Conservation (phyloP, 495 filamentous ascomycete genomes). For the Talaromyces adpressus region DNA sequence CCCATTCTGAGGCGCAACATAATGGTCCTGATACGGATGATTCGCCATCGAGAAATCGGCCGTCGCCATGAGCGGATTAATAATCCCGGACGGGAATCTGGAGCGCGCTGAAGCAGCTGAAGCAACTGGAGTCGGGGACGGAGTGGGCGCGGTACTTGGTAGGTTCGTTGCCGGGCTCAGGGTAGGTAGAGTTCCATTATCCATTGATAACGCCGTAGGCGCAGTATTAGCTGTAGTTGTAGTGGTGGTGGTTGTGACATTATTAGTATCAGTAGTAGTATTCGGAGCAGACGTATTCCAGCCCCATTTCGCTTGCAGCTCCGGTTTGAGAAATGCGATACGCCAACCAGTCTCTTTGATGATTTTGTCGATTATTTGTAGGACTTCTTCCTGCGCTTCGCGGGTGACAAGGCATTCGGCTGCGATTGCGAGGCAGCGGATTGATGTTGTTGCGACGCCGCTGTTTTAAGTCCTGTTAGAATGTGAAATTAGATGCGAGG, state of each 20-base stretch:
- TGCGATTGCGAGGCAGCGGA: constrained; percentile 72
- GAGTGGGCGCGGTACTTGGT: background rate
- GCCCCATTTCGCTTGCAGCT: constrained; percentile 71
- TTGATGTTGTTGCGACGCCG: constrained; percentile 67
- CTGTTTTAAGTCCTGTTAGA: constrained; percentile 25
- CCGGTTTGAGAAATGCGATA: constrained; percentile 56
- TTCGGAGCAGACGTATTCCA: constrained; percentile 43
- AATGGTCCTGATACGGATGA: constrained; percentile 69
- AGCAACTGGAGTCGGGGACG: constrained; percentile 13
- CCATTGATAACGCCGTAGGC: constrained; percentile 9
- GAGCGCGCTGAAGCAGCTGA: constrained; percentile 11
- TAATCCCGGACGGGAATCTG: constrained; percentile 37
- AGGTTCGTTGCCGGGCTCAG: background rate
- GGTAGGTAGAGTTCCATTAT: constrained; percentile 17
- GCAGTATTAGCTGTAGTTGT: constrained; percentile 15
- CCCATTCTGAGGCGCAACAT: constrained; percentile 36
- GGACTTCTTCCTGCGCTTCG: constrained; percentile 73
- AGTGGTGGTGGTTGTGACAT: background rate
- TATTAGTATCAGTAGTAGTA: background rate
- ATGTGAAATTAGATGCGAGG: background rate
- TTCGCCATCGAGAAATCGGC: constrained; percentile 67
- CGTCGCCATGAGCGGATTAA: constrained; percentile 58
- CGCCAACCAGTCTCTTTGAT: constrained; percentile 74
- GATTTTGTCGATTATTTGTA: constrained; percentile 70
- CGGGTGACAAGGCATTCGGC: constrained; percentile 63